Base-by-base conservation (phyloP, 2,329 filamentous ascomycete genomes). In the Akanthomyces dipterigenus region DNA sequence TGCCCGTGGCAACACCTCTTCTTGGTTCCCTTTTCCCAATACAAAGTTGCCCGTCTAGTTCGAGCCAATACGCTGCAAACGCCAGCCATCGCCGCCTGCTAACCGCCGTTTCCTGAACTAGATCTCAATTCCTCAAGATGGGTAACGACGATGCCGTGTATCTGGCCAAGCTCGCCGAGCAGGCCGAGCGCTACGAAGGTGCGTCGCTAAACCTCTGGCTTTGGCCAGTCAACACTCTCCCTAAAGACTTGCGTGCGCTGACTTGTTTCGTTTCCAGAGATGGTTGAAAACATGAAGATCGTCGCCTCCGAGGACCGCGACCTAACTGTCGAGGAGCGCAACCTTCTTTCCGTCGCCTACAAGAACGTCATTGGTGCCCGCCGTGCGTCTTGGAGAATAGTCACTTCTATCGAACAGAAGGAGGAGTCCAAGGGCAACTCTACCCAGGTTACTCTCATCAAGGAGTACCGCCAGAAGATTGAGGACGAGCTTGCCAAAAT, bases 121-220 rank as follows among this genome's bases (percentile, higher is more conserved):
- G 51, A 61, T 54, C 63, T 63, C 60, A 70, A 71, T 48, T 68
- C 71, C 79, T 77, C 84, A 93, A 83, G 83, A 98, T 98, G 93
- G 92, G 90, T 87, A 91, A 96, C 86, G 93, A 98, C 87, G 93
- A 98, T 83, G 93, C 93, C 74, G 95, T 99, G 76, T 98, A 98
- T 81, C 89, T 98, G 78, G 95, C 95, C 82, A 98, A 98, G 92
- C 90, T 99, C 80, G 95, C 95, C 77, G 95, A 99, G 89, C 95
- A 99, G 88, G 95, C 95, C 80, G 95, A 99, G 88, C 93, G 95
- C 78, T 99, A 99, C 82, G 95, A 99, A 85, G 95, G 95, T 98
- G 82, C 74, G 85, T 79, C 60, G 64, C 42, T 49, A 66, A 34
- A 9, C 34, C 16, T 34, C 56, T 49, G 43, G 28, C 31, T 18